These are phyloP conservation scores for Sporisorium sorghi DNA, from an alignment of 1,284 basidiomycete genomes.

Conservation along the genomic window DNA sequence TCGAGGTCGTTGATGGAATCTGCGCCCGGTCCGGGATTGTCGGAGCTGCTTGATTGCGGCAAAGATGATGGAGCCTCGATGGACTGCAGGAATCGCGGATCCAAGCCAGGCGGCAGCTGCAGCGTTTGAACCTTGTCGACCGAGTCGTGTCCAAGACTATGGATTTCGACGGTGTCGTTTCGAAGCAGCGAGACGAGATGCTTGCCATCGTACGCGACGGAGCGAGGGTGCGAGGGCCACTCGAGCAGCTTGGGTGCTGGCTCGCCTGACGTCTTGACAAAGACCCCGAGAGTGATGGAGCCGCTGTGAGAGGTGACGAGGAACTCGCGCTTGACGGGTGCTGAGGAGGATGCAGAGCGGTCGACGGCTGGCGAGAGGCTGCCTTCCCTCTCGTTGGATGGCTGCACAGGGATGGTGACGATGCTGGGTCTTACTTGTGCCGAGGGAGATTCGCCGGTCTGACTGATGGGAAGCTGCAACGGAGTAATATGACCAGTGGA, in stretches of 20 bases:
- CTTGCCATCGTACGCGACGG: constrained; percentile 50
- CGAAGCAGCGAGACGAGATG: constrained; percentile 61
- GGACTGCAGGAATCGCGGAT: constrained; percentile 56
- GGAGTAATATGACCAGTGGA: constrained; percentile 47
- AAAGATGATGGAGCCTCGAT: constrained; percentile 6
- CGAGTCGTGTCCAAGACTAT: constrained; percentile 38
- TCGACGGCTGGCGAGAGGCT: constrained; percentile 17
- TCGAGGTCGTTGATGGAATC: constrained; percentile 15
- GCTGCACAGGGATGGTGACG: constrained; percentile 44
- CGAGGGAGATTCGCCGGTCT: constrained; percentile 59
- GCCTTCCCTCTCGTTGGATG: constrained; percentile 10
- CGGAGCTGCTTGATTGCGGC: not conserved
- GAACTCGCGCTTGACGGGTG: constrained; percentile 53
- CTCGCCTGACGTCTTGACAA: constrained; percentile 63
- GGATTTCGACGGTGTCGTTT: constrained; percentile 63
- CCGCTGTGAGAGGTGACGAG: constrained; percentile 66
- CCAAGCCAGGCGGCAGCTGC: constrained; percentile 48
- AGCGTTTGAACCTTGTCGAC: constrained; percentile 48
- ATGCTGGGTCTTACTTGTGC: constrained; percentile 63
- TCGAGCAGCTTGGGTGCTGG: constrained; percentile 65
- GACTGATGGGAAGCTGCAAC: constrained; percentile 66
- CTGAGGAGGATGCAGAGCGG: constrained; percentile 6
- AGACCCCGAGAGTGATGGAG: constrained; percentile 62
- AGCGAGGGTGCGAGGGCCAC: constrained; percentile 66
- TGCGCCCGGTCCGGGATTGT: not conserved